These are phyloP conservation scores for Dactylis glomerata DNA, from an alignment of 176 grass and related monocot genomes.

Conservation along the genomic window DNA sequence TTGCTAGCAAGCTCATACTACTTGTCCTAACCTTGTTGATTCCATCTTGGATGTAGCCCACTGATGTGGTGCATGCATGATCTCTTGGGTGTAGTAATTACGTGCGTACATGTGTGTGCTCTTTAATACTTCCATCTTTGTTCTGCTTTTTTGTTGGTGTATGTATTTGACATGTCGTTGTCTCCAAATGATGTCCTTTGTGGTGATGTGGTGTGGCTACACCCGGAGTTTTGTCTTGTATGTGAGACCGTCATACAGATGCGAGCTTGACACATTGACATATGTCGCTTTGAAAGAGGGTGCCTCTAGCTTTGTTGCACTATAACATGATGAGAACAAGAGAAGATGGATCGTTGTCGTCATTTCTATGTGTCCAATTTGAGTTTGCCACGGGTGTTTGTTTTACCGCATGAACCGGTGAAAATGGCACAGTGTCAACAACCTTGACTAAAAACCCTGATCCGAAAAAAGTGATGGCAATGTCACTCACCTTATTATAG, in stretches of 20 bases:
- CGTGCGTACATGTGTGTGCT: neutral
- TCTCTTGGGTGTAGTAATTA: neutral
- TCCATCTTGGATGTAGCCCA: neutral
- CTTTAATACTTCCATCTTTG: neutral
- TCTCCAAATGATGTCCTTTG: slow-evolving; percentile 30
- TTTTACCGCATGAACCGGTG: neutral
- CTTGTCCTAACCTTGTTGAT: neutral
- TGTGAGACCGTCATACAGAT: neutral
- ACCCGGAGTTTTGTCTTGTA: neutral
- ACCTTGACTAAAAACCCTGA: neutral
- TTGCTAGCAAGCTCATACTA: neutral
- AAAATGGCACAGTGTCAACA: neutral
- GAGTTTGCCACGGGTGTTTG: neutral
- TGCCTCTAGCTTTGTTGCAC: neutral
- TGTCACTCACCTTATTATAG: neutral
- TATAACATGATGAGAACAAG: neutral
- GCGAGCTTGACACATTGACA: neutral
- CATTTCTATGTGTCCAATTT: neutral
- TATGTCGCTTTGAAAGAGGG: neutral
- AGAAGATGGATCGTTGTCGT: neutral
- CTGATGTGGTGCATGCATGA: neutral
- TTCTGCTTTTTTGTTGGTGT: neutral
- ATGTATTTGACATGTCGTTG: neutral
- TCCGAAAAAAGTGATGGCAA: neutral
- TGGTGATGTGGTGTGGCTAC: slow-evolving; percentile 11